Evolutionary conservation across 768 basidiomycete genomes (phyloP).

Genomic region (Calocybe gangraenosa): DNA sequence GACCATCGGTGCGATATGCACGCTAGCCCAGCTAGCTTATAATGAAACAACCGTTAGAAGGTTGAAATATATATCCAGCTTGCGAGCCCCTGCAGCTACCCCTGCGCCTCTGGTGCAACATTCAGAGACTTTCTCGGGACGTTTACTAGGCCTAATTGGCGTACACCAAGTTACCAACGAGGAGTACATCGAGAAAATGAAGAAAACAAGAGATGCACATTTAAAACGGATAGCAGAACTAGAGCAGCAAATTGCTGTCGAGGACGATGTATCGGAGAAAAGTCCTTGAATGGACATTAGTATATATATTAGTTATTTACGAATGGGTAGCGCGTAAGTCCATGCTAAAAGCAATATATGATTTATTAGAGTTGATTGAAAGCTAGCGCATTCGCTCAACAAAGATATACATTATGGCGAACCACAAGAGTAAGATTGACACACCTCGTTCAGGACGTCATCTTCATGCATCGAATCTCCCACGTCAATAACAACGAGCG

Average conservation of each 20-base stretch:
- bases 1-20: slow-evolving; percentile 55
- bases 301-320: not conserved
- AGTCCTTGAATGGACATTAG: slow-evolving; percentile 6
- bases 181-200: slow-evolving; percentile 61
- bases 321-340: slow-evolving; percentile 63
- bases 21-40: slow-evolving; percentile 59
- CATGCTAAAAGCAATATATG: slow-evolving; percentile 61
- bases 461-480: slow-evolving; percentile 37
- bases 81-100: slow-evolving; percentile 15
- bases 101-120: not conserved
- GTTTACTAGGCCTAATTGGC: slow-evolving; percentile 43
- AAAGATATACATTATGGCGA: slow-evolving; percentile 29
- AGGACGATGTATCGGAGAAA: slow-evolving; percentile 23
- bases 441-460: slow-evolving; percentile 69
- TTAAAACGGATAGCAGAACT: slow-evolving; percentile 56
- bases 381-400: too few species aligned
- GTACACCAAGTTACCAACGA: slow-evolving; percentile 63
- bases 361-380: slow-evolving; percentile 49
- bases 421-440: slow-evolving; percentile 14
- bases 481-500: slow-evolving; percentile 38
- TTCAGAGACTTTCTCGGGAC: slow-evolving; percentile 27
- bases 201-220: slow-evolving; percentile 50
- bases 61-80: slow-evolving; percentile 49
- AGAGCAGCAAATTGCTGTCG: slow-evolving; percentile 36
- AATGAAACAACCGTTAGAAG: slow-evolving; percentile 67